A percentile compares a stretch with the other conserved stretches of the same genome.
These are phyloP conservation scores for Mangifera indica DNA, from an alignment of 345 rosid genomes.

Conservation along the genomic window DNA sequence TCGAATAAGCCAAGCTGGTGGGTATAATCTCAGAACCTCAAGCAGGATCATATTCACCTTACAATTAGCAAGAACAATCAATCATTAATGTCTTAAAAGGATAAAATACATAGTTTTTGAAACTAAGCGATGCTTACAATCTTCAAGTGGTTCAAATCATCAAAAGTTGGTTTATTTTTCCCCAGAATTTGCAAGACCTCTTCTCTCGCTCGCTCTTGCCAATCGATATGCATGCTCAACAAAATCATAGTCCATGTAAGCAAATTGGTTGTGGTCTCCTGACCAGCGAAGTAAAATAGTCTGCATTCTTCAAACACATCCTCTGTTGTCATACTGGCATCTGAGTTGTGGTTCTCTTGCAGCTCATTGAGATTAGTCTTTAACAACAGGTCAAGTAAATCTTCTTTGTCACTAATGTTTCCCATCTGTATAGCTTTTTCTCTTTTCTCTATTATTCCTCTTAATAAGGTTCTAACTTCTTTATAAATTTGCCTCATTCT, in stretches of 20 bases:
- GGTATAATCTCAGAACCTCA: constrained; percentile 63
- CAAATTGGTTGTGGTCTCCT: constrained; percentile 35
- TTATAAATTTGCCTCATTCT: constrained; percentile 23
- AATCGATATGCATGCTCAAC: constrained; percentile 17
- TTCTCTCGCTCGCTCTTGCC: constrained; percentile 24
- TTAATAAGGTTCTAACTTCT: constrained; percentile 13
- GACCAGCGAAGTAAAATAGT: constrained; percentile 36
- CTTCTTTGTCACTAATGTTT: neutral
- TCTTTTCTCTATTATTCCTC: constrained; percentile 16
- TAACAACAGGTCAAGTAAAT: constrained; percentile 20
- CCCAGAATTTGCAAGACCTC: constrained; percentile 16
- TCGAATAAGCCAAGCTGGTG: constrained; percentile 45
- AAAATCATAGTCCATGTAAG: constrained; percentile 27
- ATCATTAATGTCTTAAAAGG: neutral
- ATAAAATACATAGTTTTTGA: neutral
- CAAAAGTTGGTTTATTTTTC: constrained; percentile 13
- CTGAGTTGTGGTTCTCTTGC: constrained; percentile 8
- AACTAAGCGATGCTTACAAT: constrained; percentile 9
- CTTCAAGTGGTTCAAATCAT: constrained; percentile 18
- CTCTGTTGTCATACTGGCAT: constrained; percentile 19
- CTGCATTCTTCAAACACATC: constrained; percentile 27
- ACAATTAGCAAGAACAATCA: neutral
- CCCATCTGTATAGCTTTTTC: constrained; percentile 19
- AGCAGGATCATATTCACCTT: constrained; percentile 59
- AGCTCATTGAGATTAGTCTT: constrained; percentile 5